phyloP scores from a whole-genome alignment of 208 protist genomes.

The Herpetomonas muscarum region DNA sequence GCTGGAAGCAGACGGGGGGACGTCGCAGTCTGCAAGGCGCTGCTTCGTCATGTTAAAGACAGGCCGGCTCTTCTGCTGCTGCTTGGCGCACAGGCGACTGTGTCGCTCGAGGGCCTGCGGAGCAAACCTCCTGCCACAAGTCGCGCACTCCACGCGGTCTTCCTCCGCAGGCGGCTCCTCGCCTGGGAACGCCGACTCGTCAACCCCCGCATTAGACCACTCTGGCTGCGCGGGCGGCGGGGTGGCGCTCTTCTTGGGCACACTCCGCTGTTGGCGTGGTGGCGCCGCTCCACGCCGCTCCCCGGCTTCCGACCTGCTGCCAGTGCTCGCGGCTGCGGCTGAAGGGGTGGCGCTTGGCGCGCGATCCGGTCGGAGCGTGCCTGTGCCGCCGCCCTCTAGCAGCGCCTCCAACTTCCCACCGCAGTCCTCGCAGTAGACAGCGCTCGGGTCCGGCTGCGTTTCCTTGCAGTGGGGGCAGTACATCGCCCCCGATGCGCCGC shows the following conservation, averaged over 20 bases:
- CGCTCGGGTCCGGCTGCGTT: slow-evolving; percentile 28
- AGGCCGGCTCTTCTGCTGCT: slow-evolving; percentile 44
- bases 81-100: slow-evolving; percentile 48
- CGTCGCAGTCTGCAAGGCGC: slow-evolving; percentile 35
- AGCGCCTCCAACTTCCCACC: slow-evolving; percentile 44
- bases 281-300: too few relatives aligned
- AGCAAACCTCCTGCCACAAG: slow-evolving; percentile 78
- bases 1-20: too few relatives aligned
- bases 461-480: slow-evolving; percentile 59
- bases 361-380: background rate
- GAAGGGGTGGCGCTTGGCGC: background rate
- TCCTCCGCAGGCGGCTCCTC: slow-evolving; percentile 15
- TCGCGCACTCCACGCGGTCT: slow-evolving; percentile 43
- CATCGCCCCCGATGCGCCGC: slow-evolving; percentile 12
- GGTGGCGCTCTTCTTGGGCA: background rate
- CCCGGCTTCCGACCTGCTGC: too few relatives aligned
- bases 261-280: background rate
- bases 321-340: slow-evolving; percentile 1
- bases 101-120: slow-evolving; percentile 66
- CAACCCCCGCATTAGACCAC: background rate
- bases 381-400: background rate
- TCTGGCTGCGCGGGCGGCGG: too few relatives aligned
- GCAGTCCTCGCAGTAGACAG: slow-evolving; percentile 81
- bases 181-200: background rate
- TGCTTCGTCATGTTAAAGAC: slow-evolving; percentile 77